Conservation (phyloP, 2,329 filamentous ascomycete genomes). For the Colletotrichum caudatum region DNA sequence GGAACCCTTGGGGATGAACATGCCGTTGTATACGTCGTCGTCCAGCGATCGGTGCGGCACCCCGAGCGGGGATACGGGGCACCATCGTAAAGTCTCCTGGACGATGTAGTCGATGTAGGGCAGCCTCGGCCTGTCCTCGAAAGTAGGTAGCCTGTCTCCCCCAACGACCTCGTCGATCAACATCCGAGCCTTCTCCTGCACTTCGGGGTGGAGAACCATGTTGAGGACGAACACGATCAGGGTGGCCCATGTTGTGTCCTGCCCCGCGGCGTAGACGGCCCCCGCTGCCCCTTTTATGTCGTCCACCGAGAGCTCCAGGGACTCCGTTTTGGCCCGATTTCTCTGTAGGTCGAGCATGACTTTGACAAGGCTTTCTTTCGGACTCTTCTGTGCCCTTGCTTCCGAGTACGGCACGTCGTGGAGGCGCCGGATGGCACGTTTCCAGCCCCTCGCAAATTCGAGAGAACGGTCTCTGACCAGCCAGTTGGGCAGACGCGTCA, state of each 20-base stretch:
- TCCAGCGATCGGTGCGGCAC: slow-evolving; percentile 62
- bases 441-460: slow-evolving; percentile 48
- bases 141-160: slow-evolving; percentile 56
- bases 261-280: slow-evolving; percentile 60
- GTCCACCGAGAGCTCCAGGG: slow-evolving; percentile 54
- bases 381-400: slow-evolving; percentile 18
- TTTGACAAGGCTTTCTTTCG: slow-evolving; percentile 41
- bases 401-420: slow-evolving; percentile 58
- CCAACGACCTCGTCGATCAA: slow-evolving; percentile 61
- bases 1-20: slow-evolving; percentile 66
- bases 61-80: slow-evolving; percentile 60
- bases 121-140: slow-evolving; percentile 58
- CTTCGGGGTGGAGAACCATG: slow-evolving; percentile 50
- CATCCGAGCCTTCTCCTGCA: slow-evolving; percentile 60
- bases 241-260: slow-evolving; percentile 59
- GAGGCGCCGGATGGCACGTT: slow-evolving; percentile 52
- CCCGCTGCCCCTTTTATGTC: slow-evolving; percentile 62
- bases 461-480: slow-evolving; percentile 48
- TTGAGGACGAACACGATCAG: slow-evolving; percentile 43
- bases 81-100: slow-evolving; percentile 60
- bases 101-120: slow-evolving; percentile 61
- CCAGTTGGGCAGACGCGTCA: slow-evolving; percentile 55
- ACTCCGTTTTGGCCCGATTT: slow-evolving; percentile 43
- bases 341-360: slow-evolving; percentile 46
- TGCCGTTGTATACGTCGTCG: slow-evolving; percentile 68